Evolutionary conservation across 176 grass and related monocot species (phyloP).

Genomic region (Leersia perrieri): DNA sequence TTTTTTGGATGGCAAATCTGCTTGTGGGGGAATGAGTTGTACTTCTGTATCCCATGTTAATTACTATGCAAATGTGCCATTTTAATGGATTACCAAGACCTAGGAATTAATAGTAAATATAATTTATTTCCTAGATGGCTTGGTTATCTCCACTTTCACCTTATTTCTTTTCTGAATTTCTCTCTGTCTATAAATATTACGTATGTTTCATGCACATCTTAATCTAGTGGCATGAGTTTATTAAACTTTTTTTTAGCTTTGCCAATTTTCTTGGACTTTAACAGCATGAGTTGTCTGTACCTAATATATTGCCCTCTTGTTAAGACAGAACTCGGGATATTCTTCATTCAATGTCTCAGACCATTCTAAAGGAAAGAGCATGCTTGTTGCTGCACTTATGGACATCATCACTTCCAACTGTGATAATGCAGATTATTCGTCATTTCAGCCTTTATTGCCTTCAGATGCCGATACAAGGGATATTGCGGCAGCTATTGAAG

Average conservation of each 20-base stretch:
- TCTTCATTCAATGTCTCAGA: constrained; percentile 66
- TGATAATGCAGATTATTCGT: constrained; percentile 59
- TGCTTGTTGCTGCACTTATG: constrained; percentile 98
- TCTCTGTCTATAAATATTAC: not conserved
- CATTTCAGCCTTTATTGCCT: constrained; percentile 73
- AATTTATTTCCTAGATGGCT: not conserved
- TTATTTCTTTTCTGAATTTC: constrained; percentile 12
- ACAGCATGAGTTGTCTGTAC: not conserved
- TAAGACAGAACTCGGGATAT: constrained; percentile 62
- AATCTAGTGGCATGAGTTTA: not conserved
- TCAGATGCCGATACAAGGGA: constrained; percentile 73
- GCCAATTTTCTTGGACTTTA: not conserved
- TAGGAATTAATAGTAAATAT: not conserved
- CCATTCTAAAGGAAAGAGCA: constrained; percentile 85
- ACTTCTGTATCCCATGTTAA: not conserved
- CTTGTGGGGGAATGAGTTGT: not conserved
- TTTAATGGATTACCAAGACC: not conserved
- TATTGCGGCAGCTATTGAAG: constrained; percentile 82
- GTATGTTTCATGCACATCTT: constrained; percentile 19
- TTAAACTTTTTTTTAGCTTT: not conserved
- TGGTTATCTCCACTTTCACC: not conserved
- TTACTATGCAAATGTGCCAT: not conserved
- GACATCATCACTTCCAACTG: constrained; percentile 93
- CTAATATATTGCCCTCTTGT: constrained; percentile 30
- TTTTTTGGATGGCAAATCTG: not conserved